phyloP scores from a whole-genome alignment of 257 asterid genomes.

The Ophiorrhiza pumila region DNA sequence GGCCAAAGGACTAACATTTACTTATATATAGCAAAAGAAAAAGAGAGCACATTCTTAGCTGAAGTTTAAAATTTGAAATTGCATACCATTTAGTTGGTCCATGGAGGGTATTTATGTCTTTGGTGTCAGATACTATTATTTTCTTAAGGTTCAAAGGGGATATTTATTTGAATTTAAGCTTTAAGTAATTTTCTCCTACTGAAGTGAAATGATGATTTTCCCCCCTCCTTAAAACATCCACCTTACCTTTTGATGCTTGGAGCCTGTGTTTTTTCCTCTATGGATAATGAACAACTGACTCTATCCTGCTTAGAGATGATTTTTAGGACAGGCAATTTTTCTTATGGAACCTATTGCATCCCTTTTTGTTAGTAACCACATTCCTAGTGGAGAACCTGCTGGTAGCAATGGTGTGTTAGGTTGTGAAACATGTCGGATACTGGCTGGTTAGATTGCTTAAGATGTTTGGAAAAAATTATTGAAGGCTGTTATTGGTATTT shows the following conservation, averaged over 20 bases:
- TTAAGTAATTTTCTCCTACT: background rate
- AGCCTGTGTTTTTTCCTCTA: background rate
- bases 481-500: background rate
- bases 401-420: background rate
- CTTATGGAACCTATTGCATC: background rate
- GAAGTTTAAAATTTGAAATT: background rate
- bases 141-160: background rate
- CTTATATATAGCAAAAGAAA: background rate
- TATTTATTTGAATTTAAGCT: background rate
- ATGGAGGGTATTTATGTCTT: background rate
- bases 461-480: background rate
- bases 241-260: no score
- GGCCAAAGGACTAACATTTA: background rate
- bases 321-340: background rate
- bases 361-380: background rate
- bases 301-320: background rate
- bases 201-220: background rate
- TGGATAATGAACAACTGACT: background rate
- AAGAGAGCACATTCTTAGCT: background rate
- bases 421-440: background rate
- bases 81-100: background rate
- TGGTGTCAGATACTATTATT: background rate
- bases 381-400: background rate
- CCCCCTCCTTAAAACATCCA: no score
- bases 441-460: background rate